Percentiles rank a stretch among this genome's conserved stretches.
These are phyloP conservation scores for Diutina neorugosa DNA, from an alignment of 1,139 yeast species.

Conservation along the genomic window DNA sequence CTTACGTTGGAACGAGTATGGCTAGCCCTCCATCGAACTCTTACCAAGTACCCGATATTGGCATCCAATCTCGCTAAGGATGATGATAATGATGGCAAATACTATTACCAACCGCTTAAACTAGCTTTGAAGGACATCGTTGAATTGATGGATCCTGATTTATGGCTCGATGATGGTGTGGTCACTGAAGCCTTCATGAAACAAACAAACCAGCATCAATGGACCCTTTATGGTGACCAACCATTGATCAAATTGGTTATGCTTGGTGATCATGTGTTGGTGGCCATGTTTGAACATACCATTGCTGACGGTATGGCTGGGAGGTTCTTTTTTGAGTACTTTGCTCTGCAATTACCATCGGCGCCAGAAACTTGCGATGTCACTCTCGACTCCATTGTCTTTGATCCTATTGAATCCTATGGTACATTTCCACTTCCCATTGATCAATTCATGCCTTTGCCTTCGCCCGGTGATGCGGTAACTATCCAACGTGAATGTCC, in stretches of 20 bases:
- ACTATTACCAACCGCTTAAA: constrained; percentile 16
- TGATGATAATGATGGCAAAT: constrained; percentile 7
- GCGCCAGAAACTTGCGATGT: not conserved
- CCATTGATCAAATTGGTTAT: not conserved
- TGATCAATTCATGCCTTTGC: not conserved
- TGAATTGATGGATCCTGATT: constrained; percentile 7
- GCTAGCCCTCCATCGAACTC: constrained; percentile 20
- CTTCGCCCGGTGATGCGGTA: not conserved
- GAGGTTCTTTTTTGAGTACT: not conserved
- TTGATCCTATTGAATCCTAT: not conserved
- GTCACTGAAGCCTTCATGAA: constrained; percentile 20
- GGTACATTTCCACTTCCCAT: not conserved
- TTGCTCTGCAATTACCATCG: not conserved
- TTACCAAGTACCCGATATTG: constrained; percentile 24
- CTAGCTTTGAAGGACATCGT: constrained; percentile 17
- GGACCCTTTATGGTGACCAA: not conserved
- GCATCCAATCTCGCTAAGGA: constrained; percentile 20
- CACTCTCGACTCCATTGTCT: not conserved
- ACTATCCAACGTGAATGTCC: constrained; percentile 1
- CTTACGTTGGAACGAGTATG: constrained; percentile 12
- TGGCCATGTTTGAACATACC: not conserved
- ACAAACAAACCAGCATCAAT: constrained; percentile 10
- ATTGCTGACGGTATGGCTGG: not conserved
- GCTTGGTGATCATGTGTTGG: not conserved
- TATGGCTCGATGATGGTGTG: constrained; percentile 9